Base-by-base conservation (phyloP, 352 stramenopile species). In the Phytophthora agathidicida region DNA sequence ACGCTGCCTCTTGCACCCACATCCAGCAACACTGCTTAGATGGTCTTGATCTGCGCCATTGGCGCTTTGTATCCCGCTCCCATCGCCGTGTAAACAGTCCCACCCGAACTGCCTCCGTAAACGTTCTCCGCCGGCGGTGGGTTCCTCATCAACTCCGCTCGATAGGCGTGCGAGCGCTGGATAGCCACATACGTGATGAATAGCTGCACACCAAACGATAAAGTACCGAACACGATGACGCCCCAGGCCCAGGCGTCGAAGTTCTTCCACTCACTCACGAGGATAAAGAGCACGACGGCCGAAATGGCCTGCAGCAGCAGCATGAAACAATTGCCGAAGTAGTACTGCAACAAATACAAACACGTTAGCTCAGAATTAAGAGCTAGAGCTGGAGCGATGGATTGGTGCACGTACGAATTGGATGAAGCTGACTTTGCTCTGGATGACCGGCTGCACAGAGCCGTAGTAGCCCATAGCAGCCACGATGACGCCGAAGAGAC, bases 361-460 rank as follows among this genome's bases (percentile, higher is more conserved):
- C 10, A 53, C 24, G 46, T 14, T 23, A n/a, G n/a, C 14, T 27
- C 1, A 30, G n/a, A 27, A 33, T 8, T 27, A 20, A 27, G 8
- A 22, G 24, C 5, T 10, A 47, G n/a, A 51, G 10, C 32, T 19
- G 10, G 19, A 45, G 11, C 47, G 17, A 27, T 1, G 27, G 3
- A 11, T 31, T 36, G 11, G 30, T 28, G 0, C 13, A 86, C 83
- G 65, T 77, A 92, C 83, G 43, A 93, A 92, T 45, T 93, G 84
- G 65, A 93, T 86, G 61, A 93, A 93, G 80, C 80, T 91, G 53
- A 89, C 83, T 87, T 93, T 93, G 77, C 80, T 91, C 69, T 93
- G 84, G 63, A 92, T 88, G 39, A 92, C 82, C 22, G 84, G 84
- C 68, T 91, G 76, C 23, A 89, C 77, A 5, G 81, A 91, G 30